Base-by-base conservation (phyloP, 1,284 basidiomycete genomes). In the Naganishia cerealis region DNA sequence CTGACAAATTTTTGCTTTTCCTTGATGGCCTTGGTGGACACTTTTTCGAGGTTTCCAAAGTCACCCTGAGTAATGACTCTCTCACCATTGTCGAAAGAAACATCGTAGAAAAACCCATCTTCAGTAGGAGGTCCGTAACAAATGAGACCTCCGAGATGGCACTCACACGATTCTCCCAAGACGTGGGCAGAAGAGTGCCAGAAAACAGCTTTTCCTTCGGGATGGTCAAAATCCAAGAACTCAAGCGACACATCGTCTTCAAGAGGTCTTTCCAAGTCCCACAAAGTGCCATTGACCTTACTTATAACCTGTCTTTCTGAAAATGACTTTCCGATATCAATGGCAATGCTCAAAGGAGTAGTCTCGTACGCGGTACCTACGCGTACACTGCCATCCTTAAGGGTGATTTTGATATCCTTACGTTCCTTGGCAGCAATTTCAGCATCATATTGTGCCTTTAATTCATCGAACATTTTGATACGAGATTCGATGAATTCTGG, bases 151-250 rank as follows among this genome's bases (percentile, higher is more conserved):
- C 97, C 78, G 54, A 78, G 97, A 80, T 95, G 93, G 70, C 91
- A 87, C 81, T 99, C 96, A 54, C 93, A 88, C 55, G 96, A 91
- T 82, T 99, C 96, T 63, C 96, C 96, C 18, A 99, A 86, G 67
- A 99, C 94, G 82, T 99, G 96, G 0, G 96, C 96, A 15, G 94
- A 98, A 26, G 95, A 98, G 79, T 99, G 96, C 96, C 96, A 99
- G 84, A 99, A 99, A 42, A 99, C 96, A 95, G 85, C 98, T 93
- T 74, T 79, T 79, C n/a, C n/a, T 39, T 81, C 76, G 10, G 91
- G 89, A 72, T 94, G 87, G 63, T 98, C 93, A 76, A 99, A 99
- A 81, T 97, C 92, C 65, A 99, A 85, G 26, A 99, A 78, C 73
- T 94, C 88, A 54, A 99, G 85, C 72, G 86, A 87, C 76, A 87